These are phyloP conservation scores for Globisporangium spiculum DNA, from an alignment of 352 stramenopile genomes.

Conservation along the genomic window DNA sequence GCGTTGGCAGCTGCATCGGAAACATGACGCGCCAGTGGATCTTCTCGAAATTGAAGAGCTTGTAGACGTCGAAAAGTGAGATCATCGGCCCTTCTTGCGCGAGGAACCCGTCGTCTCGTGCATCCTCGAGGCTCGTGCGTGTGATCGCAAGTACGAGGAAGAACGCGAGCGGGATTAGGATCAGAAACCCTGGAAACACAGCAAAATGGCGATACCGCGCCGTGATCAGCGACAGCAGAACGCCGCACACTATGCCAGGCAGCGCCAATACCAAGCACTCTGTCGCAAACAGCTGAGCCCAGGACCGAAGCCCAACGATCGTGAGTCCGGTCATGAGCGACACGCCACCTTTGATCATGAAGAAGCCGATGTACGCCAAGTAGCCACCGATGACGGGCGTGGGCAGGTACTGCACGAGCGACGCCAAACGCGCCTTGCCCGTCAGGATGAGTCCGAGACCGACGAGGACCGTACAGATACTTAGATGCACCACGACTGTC, in stretches of 20 bases:
- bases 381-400: constrained; percentile 96
- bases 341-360: constrained; percentile 91
- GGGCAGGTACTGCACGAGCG: constrained; percentile 94
- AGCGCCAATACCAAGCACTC: constrained; percentile 69
- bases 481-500: constrained; percentile 93
- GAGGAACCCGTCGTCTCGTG: constrained; percentile 87
- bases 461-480: constrained; percentile 85
- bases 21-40: constrained; percentile 81
- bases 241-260: constrained; percentile 68
- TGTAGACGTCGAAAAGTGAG: constrained; percentile 44
- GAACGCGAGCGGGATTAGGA: constrained; percentile 68
- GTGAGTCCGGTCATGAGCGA: constrained; percentile 79
- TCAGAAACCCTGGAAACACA: constrained; percentile 56
- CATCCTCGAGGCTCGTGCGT: constrained; percentile 80
- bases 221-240: constrained; percentile 70
- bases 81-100: constrained; percentile 29
- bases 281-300: constrained; percentile 52
- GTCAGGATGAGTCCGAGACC: constrained; percentile 91
- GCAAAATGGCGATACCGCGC: constrained; percentile 64
- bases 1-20: constrained; percentile 55
- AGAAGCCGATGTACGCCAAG: constrained; percentile 96
- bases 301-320: constrained; percentile 72
- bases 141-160: constrained; percentile 81
- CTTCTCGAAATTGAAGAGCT: constrained; percentile 64
- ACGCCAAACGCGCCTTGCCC: constrained; percentile 87